These are phyloP conservation scores for Sporothrix globosa DNA, from an alignment of 2,329 filamentous ascomycete species.

Conservation along the genomic window DNA sequence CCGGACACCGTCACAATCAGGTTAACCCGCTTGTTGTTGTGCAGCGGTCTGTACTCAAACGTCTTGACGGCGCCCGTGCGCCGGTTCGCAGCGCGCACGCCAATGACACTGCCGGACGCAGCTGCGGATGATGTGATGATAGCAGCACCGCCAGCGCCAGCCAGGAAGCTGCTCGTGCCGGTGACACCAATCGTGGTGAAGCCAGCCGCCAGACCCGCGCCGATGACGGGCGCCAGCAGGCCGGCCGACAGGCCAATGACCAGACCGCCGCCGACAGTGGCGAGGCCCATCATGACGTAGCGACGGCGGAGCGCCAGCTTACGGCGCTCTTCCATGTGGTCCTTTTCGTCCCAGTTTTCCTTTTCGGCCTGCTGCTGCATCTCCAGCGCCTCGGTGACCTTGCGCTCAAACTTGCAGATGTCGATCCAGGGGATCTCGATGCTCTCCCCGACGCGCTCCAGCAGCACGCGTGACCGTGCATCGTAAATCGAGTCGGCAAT, in stretches of 20 bases:
- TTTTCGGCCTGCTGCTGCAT: conserved; percentile 95
- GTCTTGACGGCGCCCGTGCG: conserved; percentile 91
- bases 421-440: conserved; percentile 87
- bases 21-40: conserved; percentile 98
- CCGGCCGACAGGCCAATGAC: conserved; percentile 96
- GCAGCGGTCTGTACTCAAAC: conserved; percentile 92
- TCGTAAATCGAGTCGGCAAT: conserved; percentile 96
- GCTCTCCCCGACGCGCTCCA: conserved; percentile 80
- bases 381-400: conserved; percentile 92
- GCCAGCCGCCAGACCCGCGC: conserved; percentile 87
- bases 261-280: conserved; percentile 90
- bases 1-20: conserved; percentile 93
- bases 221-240: conserved; percentile 88
- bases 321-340: conserved; percentile 83
- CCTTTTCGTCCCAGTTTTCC: conserved; percentile 97
- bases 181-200: conserved; percentile 93
- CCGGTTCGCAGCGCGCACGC: conserved; percentile 79
- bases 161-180: conserved; percentile 85
- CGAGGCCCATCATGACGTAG: conserved; percentile 94
- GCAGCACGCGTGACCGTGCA: conserved; percentile 77
- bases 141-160: conserved; percentile 87
- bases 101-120: conserved; percentile 83
- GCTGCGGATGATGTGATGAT: conserved; percentile 91
- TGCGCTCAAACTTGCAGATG: conserved; percentile 95
- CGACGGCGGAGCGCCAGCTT: conserved; percentile 80